phyloP scores from a whole-genome alignment of 2,329 filamentous ascomycete species.

The Didymosphaeria variabile region DNA sequence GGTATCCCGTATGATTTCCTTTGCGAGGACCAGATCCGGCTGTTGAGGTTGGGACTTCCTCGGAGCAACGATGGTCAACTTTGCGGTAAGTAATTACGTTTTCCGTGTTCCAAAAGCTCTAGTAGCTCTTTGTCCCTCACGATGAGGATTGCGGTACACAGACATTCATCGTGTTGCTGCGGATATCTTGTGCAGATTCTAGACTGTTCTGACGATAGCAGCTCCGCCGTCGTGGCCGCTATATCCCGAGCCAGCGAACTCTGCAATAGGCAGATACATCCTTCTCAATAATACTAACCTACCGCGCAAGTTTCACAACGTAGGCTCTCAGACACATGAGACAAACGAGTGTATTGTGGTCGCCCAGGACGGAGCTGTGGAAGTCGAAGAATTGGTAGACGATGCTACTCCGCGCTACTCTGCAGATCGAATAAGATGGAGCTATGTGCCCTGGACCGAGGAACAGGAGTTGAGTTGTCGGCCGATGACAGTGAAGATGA shows the following conservation, averaged over 20 bases:
- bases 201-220: constrained; percentile 15
- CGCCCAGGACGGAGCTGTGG: constrained; percentile 26
- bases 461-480: constrained; percentile 35
- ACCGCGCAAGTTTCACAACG: constrained; percentile 26
- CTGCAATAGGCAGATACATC: constrained; percentile 23
- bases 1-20: constrained; percentile 37
- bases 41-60: constrained; percentile 30
- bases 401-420: constrained; percentile 18
- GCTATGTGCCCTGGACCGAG: constrained; percentile 40
- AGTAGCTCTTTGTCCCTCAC: no score
- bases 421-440: constrained; percentile 31
- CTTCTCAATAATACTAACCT: constrained; percentile 28
- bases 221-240: constrained; percentile 29
- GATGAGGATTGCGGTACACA: no score
- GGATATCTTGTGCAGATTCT: no score
- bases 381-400: constrained; percentile 18
- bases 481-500: constrained; percentile 24
- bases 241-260: constrained; percentile 37
- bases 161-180: no score
- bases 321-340: constrained; percentile 8
- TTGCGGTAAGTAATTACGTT: constrained; percentile 19
- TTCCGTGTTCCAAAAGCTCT: no score
- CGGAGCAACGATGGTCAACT: constrained; percentile 15
- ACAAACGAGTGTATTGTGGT: constrained; percentile 28
- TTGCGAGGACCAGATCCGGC: constrained; percentile 27